Evolutionary conservation across 495 filamentous ascomycete species (phyloP), one percentile per base, ranked within the genome.

Genomic region (Penicillium ochrochloron): DNA sequence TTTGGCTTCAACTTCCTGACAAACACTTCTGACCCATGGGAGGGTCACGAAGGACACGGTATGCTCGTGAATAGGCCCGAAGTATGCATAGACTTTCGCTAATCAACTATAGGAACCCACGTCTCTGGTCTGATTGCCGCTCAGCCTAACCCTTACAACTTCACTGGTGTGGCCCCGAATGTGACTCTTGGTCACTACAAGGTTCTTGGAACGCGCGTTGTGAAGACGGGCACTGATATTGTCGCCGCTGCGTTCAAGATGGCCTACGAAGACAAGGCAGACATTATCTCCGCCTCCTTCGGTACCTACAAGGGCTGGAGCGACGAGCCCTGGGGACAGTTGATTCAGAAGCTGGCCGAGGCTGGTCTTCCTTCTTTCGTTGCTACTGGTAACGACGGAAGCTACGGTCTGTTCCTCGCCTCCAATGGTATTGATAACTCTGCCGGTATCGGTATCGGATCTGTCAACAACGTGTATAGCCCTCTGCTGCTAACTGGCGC

Each of bases 221-320:
- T 52, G 2, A 27, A 52, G 1, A 52, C 48, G 3, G 48, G 48
- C 21, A 82, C 84, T 62, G 84, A 86, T 69, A 76, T 84, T 19
- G 69, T 87, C 67, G 84, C 86, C 33, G 76, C 76, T 14, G 85
- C 85, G 7, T 87, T 85, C 64, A 79, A 83, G 68, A 76, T 75
- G 73, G 85, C 85, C 5, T 87, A 81, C 62, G 81, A 87, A 66
- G 84, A 75, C 48, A 84, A 84, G 14, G 82, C 80, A 33, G 84
- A 87, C 68, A 80, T 88, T 65, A 88, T 88, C 66, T 84, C 85
- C 29, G 83, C 83, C 12, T 86, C 84, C 7, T 82, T 88, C 52
- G 85, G 85, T n/a, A 80, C 79, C 0, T 72, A 83, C 25, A 80
- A 76, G 0, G 85, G 85, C 14, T 87, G 84, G 84, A 74, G 75